Evolutionary conservation across 2,329 filamentous ascomycete species (phyloP), one percentile per base, ranked within the genome.

Genomic region (Fusarium sp.): DNA sequence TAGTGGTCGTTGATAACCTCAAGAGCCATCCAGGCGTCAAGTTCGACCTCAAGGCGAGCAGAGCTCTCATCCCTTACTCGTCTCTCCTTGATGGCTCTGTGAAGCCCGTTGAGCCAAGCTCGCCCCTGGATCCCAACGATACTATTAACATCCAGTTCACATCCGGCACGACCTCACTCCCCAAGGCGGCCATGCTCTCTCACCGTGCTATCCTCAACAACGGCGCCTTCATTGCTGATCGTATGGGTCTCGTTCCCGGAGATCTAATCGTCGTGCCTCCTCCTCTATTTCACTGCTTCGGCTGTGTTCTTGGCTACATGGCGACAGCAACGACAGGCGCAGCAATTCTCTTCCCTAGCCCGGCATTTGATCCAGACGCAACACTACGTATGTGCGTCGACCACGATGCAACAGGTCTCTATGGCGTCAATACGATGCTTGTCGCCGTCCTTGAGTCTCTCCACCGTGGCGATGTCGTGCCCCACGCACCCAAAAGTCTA

Each of bases 61-160:
- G 76, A 10, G 78, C 82, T 1, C 75, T 88, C n/a, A 86, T 80
- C 0, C 80, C 82, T 2, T 86, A 85, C 70, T 62, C 79, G 1
- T 59, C 71, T 1, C 79, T 89, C 29, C 73, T 83, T 38, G 65
- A 73, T 14, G 71, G 77, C 14, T 77, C 79, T 0, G 68, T 75
- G 2, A 63, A 74, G 0, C 16, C 77, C 2, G 73, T 88, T 2
- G 74, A 66, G 18, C 85, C 86, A 0, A 82, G 85, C 58, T 60
- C 77, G 23, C 81, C 81, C 0, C 82, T 90, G 1, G 71, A 83
- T 14, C 83, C 89, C 0, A 78, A 87, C 65, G 95, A 98, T 55
- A 89, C 91, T 2, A 90, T 96, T 71, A 98, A 97, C 77, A 97
- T 98, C 69, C 95, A 98, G 79, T 98, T 98, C 82, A 99, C 96